These are phyloP conservation scores for Lanmaoa pseudosensibilis DNA, from an alignment of 768 basidiomycete genomes.

Conservation along the genomic window DNA sequence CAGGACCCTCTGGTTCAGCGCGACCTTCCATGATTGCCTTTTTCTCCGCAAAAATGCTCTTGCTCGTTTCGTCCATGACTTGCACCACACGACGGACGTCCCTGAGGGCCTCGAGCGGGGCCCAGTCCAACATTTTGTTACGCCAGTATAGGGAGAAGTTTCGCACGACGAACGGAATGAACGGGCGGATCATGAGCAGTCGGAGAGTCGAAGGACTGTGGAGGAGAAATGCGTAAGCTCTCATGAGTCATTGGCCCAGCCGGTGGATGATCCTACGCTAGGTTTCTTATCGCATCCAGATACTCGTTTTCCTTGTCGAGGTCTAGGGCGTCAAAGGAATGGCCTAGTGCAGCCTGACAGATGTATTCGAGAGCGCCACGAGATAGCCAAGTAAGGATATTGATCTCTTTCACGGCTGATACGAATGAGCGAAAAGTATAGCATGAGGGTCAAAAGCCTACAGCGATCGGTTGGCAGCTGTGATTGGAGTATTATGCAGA, in stretches of 20 bases:
- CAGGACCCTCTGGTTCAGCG: slow-evolving; percentile 7
- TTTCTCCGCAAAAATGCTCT: slow-evolving; percentile 31
- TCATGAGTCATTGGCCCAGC: background rate
- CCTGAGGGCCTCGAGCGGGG: slow-evolving; percentile 29
- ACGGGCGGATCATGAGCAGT: slow-evolving; percentile 32
- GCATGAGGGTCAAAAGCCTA: slow-evolving; percentile 7
- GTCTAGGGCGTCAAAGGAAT: slow-evolving; percentile 34
- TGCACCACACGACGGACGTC: slow-evolving; percentile 27
- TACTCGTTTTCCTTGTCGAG: slow-evolving; percentile 27
- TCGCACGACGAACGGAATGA: slow-evolving; percentile 33
- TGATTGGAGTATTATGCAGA: slow-evolving; percentile 21
- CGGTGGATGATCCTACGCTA: slow-evolving; percentile 28
- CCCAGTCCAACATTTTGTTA: slow-evolving; percentile 36
- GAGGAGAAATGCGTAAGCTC: background rate
- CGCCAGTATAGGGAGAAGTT: slow-evolving; percentile 30
- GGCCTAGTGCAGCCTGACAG: slow-evolving; percentile 34
- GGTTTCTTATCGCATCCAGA: slow-evolving; percentile 27
- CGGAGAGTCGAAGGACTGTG: slow-evolving; percentile 28
- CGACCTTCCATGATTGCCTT: slow-evolving; percentile 22
- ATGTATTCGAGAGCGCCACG: slow-evolving; percentile 39
- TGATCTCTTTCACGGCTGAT: slow-evolving; percentile 30
- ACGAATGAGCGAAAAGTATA: background rate
- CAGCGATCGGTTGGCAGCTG: slow-evolving; percentile 25
- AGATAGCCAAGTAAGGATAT: slow-evolving; percentile 36
- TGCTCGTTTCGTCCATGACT: slow-evolving; percentile 33